phyloP scores from a whole-genome alignment of 1,284 basidiomycete species.

The Ceratobasidium sp. region DNA sequence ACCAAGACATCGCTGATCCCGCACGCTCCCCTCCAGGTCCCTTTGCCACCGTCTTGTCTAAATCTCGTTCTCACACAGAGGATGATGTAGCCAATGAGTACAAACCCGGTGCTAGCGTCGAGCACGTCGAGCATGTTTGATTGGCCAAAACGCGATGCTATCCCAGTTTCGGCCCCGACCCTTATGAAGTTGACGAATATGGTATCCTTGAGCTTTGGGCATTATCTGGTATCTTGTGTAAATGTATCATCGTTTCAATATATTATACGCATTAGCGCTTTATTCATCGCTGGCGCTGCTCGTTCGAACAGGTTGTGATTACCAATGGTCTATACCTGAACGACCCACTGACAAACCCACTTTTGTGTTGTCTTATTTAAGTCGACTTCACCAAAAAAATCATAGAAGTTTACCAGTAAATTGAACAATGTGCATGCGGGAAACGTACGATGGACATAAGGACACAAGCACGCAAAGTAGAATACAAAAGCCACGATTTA shows the following conservation, averaged over 20 bases:
- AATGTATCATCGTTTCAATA: too few species aligned
- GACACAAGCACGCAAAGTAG: constrained; percentile 44
- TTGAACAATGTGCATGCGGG: constrained; percentile 40
- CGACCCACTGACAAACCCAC: too few species aligned
- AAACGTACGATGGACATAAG: constrained; percentile 38
- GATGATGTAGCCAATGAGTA: neutral
- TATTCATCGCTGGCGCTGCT: too few species aligned
- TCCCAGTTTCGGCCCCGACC: too few species aligned
- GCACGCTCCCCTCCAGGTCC: constrained; percentile 60
- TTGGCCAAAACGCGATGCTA: too few species aligned
- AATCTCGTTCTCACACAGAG: constrained; percentile 12
- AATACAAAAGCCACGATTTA: constrained; percentile 63
- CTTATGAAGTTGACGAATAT: too few species aligned
- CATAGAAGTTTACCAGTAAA: constrained; percentile 22
- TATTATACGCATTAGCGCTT: too few species aligned
- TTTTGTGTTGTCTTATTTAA: neutral
- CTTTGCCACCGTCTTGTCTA: constrained; percentile 47
- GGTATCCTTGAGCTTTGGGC: too few species aligned
- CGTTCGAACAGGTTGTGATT: too few species aligned
- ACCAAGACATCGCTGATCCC: constrained; percentile 63
- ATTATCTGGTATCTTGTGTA: too few species aligned
- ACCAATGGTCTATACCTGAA: too few species aligned
- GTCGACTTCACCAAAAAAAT: neutral
- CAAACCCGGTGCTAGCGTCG: neutral
- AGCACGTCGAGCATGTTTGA: too few species aligned